These are phyloP conservation scores for Ophiostoma pallidulum DNA, from an alignment of 2,329 filamentous ascomycete species.

Conservation along the genomic window DNA sequence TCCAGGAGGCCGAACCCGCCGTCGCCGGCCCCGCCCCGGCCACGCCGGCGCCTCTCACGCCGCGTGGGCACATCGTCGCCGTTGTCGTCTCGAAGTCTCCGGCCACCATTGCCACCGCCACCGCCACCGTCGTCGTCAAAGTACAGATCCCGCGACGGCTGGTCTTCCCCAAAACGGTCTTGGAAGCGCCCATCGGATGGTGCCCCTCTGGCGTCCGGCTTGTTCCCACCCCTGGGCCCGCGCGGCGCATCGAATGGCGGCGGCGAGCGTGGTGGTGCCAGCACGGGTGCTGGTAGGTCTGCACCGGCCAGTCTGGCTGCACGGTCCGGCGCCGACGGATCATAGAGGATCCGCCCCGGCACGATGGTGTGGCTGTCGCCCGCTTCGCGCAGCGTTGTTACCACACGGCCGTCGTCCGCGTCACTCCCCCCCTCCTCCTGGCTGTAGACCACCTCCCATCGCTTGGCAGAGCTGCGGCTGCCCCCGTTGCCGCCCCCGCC, in stretches of 20 bases:
- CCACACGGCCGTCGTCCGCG: slow-evolving; percentile 39
- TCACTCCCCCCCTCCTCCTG: slow-evolving; percentile 37
- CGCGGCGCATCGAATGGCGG: slow-evolving; percentile 18
- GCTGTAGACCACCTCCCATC: slow-evolving; percentile 69
- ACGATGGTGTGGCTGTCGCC: slow-evolving; percentile 17
- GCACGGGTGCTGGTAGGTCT: too few species aligned
- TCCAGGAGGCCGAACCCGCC: not conserved
- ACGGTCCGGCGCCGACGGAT: too few species aligned
- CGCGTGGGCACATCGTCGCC: not conserved
- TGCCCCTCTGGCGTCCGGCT: not conserved
- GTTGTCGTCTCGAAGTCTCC: too few species aligned
- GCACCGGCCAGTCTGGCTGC: too few species aligned
- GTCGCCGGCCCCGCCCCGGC: not conserved
- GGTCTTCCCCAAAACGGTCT: not conserved
- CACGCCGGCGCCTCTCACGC: not conserved
- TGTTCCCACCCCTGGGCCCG: slow-evolving; percentile 22
- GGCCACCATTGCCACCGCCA: not conserved
- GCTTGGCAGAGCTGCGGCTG: slow-evolving; percentile 28
- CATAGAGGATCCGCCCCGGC: not conserved
- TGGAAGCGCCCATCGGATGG: not conserved
- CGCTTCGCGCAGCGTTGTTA: slow-evolving; percentile 47
- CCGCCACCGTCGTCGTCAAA: not conserved
- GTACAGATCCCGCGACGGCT: not conserved
- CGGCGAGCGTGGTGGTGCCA: not conserved
- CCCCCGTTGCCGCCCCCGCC: slow-evolving; percentile 24